phyloP scores from a whole-genome alignment of 371 early-diverging fungal genomes.

The Blakeslea trispora region DNA sequence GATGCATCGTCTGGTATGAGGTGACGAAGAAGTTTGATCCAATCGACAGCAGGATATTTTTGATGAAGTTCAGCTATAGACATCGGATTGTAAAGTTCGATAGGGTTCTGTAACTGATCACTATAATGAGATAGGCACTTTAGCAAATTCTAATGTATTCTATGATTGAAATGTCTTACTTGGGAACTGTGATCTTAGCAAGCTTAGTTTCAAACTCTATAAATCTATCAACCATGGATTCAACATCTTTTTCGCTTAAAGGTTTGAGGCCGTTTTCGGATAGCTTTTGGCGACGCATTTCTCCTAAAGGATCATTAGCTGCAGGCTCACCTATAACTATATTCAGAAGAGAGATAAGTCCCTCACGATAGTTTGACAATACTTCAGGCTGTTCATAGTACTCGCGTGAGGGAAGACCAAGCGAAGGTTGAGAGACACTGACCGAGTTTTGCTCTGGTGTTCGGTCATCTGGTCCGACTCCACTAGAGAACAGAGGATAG shows the following conservation, averaged over 20 bases:
- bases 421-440: conserved; percentile 39
- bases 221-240: conserved; percentile 38
- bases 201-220: conserved; percentile 54
- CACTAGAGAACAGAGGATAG: conserved; percentile 31
- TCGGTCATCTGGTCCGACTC: conserved; percentile 42
- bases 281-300: conserved; percentile 9
- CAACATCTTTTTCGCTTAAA: conserved; percentile 14
- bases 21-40: conserved; percentile 16
- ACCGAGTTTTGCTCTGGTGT: conserved; percentile 43
- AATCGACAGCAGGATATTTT: conserved; percentile 29
- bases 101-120: conserved; percentile 47
- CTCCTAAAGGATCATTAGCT: not conserved
- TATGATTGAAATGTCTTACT: conserved; percentile 22
- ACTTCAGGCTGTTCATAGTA: conserved; percentile 48
- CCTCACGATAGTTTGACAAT: conserved; percentile 33
- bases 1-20: conserved; percentile 10
- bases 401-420: conserved; percentile 56
- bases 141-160: not conserved
- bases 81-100: conserved; percentile 53
- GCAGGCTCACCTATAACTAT: conserved; percentile 17
- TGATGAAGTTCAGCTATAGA: conserved; percentile 38
- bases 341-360: conserved; percentile 27
- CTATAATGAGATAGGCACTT: not conserved
- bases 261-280: conserved; percentile 7
- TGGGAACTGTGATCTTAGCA: conserved; percentile 35